Percentiles rank a stretch among this genome's conserved stretches.
Evolutionary conservation across 805 yeast genomes (phyloP).

Genomic region (Ogataea siamensis): DNA sequence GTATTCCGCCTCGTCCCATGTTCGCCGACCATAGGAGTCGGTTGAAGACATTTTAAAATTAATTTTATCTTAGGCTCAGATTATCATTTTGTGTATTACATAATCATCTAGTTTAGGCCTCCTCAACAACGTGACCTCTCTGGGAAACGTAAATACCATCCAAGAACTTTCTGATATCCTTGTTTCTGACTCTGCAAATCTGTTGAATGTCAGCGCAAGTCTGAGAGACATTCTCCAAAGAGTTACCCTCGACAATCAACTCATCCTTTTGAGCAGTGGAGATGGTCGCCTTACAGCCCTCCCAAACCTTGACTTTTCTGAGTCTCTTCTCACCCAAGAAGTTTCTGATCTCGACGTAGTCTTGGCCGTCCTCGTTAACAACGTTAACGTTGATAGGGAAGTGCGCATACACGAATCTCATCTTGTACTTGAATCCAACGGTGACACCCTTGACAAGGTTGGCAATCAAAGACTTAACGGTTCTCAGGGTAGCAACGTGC

Average conservation of each 20-base stretch:
- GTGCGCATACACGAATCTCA: constrained; percentile 99
- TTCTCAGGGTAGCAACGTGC: constrained; percentile 99
- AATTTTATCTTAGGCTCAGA: neutral
- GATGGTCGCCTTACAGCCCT: constrained; percentile 84
- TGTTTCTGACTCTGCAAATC: constrained; percentile 97
- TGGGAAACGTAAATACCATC: constrained; percentile 99
- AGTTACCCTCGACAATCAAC: constrained; percentile 89
- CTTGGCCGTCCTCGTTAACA: constrained; percentile 70
- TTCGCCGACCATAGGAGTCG: constrained; percentile 51
- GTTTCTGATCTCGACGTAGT: constrained; percentile 94
- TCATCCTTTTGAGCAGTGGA: constrained; percentile 92
- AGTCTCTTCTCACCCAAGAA: constrained; percentile 99
- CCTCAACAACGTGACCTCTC: constrained; percentile 79
- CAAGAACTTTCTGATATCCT: constrained; percentile 99
- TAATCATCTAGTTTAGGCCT: constrained; percentile 14
- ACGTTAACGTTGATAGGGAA: constrained; percentile 99
- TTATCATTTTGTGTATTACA: constrained; percentile 4
- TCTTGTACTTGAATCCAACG: constrained; percentile 98
- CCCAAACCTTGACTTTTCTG: constrained; percentile 80
- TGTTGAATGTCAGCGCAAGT: constrained; percentile 98
- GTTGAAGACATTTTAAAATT: neutral
- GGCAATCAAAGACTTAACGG: constrained; percentile 91
- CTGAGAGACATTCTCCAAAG: constrained; percentile 96
- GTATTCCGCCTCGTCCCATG: constrained; percentile 72
- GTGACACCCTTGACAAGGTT: constrained; percentile 99